Evolutionary conservation across 495 filamentous ascomycete species (phyloP).

Genomic region (Echria macrotheca): DNA sequence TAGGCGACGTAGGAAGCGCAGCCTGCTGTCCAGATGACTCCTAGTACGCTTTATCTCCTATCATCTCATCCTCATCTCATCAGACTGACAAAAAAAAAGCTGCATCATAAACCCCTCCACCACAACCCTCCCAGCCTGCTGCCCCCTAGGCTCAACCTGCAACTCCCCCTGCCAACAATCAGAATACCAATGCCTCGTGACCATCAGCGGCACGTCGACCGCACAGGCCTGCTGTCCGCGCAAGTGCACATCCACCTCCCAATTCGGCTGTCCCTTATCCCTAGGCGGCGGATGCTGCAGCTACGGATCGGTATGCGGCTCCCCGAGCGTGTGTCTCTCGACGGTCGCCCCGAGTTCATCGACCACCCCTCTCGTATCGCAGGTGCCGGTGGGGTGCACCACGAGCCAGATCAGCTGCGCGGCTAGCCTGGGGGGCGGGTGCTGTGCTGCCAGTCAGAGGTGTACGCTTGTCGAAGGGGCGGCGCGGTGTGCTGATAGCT

Average conservation of each 20-base stretch:
- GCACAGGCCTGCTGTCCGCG: slow-evolving; percentile 35
- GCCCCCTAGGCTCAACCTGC: slow-evolving; percentile 33
- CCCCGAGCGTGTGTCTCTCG: slow-evolving; percentile 19
- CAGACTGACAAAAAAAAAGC: slow-evolving; percentile 11
- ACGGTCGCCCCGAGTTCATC: slow-evolving; percentile 21
- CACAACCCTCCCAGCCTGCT: slow-evolving; percentile 28
- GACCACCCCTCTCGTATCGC: slow-evolving; percentile 13
- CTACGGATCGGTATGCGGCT: slow-evolving; percentile 31
- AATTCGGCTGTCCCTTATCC: slow-evolving; percentile 34
- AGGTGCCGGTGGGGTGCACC: slow-evolving; percentile 52
- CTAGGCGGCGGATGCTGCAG: slow-evolving; percentile 43
- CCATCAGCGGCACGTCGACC: slow-evolving; percentile 17
- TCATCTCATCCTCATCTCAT: background rate
- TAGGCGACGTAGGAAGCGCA: slow-evolving; percentile 3
- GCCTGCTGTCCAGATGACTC: slow-evolving; percentile 7
- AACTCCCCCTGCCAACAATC: slow-evolving; percentile 24
- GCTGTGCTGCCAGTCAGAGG: slow-evolving; percentile 63
- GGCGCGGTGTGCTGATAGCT: slow-evolving; percentile 40
- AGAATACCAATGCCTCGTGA: slow-evolving; percentile 18
- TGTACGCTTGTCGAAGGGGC: slow-evolving; percentile 60
- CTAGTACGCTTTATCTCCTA: slow-evolving; percentile 5
- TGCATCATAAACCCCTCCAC: slow-evolving; percentile 24
- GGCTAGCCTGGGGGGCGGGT: slow-evolving; percentile 62
- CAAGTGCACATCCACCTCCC: slow-evolving; percentile 27
- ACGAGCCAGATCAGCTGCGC: slow-evolving; percentile 67